phyloP scores from a whole-genome alignment of 768 basidiomycete species.

The Sporobolomyces roseus region DNA sequence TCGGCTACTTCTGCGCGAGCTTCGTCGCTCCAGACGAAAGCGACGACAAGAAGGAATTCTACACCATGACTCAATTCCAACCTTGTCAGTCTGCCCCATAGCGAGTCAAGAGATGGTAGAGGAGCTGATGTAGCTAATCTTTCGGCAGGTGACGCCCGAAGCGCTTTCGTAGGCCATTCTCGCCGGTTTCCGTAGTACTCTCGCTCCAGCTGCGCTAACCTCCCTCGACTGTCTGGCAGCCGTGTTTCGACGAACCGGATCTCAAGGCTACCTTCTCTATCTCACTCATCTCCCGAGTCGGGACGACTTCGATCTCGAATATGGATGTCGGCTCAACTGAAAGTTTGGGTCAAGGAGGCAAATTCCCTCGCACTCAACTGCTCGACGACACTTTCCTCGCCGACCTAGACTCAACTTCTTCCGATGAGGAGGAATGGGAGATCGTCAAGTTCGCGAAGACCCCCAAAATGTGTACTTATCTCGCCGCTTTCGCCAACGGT shows the following conservation, averaged over 20 bases:
- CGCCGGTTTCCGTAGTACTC: too few relatives aligned
- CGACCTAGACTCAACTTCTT: not conserved
- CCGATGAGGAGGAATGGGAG: constrained; percentile 58
- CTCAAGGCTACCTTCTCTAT: constrained; percentile 72
- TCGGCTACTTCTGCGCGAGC: constrained; percentile 23
- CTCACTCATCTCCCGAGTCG: constrained; percentile 56
- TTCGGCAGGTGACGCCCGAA: constrained; percentile 17
- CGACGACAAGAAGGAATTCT: not conserved
- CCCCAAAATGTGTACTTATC: constrained; percentile 53
- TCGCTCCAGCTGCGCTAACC: too few relatives aligned
- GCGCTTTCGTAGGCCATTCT: constrained; percentile 18
- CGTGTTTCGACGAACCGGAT: constrained; percentile 89
- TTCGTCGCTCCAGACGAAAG: not conserved
- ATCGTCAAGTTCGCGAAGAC: constrained; percentile 75
- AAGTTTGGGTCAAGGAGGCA: not conserved
- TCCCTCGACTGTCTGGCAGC: constrained; percentile 44
- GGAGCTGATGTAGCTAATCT: not conserved
- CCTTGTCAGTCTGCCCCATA: constrained; percentile 9
- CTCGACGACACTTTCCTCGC: constrained; percentile 40
- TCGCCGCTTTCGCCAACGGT: constrained; percentile 51
- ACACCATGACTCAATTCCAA: constrained; percentile 35
- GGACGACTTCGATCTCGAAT: constrained; percentile 76
- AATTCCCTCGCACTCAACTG: constrained; percentile 22
- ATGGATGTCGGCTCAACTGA: constrained; percentile 56
- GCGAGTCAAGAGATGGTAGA: not conserved